Evolutionary conservation across 345 rosid species (phyloP), one percentile per base, ranked within the genome.

Genomic region (Citrus reticulata): DNA sequence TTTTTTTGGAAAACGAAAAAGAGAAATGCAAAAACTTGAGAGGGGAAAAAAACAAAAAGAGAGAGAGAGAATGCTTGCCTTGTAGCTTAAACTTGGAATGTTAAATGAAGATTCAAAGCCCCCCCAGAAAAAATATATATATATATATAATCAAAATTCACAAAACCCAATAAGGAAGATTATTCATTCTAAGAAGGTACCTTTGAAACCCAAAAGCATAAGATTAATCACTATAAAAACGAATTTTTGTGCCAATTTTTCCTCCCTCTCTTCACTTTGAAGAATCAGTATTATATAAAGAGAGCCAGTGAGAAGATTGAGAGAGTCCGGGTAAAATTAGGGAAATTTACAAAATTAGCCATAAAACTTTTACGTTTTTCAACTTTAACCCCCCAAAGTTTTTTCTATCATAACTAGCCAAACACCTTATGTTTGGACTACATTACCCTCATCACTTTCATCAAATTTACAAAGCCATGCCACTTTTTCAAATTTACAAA

Each of bases 61-160:
- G 16, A 49, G 55, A 49, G 30, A 60, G 20, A 5, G 65, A 76
- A 70, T 58, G 58, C 76, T 58, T 84, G 60, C 80, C 87, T 84
- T 77, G 79, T 57, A 20, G 59, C 70, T 72, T 60, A 77, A 81
- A 69, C 78, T 70, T 78, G 77, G 88, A 83, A 81, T 78, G 75
- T 46, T 37, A 68, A 69, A 78, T 13, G 80, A 84, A 83, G 85
- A 81, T 76, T 86, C 87, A 78, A 77, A 81, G 81, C 61, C 71
- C 54, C 78, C 37, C 37, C 37, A 6, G 1, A 32, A 35, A 62
- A 39, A 42, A 61, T 51, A 30, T 2, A 30, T 30, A 34, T 34
- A 34, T 34, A 34, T 34, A 25, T 34, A 70, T 27, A 25, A 54
- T 30, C 35, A 54, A 54, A 54, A 54, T 54, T 54, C 58, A 34